Base-by-base conservation (phyloP, 2,329 filamentous ascomycete species). In the Lachnellula willkommii region DNA sequence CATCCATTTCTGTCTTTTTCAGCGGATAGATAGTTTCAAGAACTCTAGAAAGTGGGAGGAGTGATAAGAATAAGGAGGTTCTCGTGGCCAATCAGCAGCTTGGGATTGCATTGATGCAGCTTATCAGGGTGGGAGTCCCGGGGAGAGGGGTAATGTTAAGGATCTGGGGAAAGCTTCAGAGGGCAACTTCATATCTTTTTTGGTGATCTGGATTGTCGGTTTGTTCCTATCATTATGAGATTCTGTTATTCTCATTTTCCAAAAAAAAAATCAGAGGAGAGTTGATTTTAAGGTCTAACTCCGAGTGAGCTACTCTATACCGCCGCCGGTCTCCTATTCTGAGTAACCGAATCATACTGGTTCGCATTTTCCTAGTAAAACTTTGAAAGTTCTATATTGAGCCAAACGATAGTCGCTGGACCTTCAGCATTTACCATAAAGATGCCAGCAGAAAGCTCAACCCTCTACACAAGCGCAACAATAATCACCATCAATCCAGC, bases 401-500 rank as follows among this genome's bases (percentile, higher is more conserved):
- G 28, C 4, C 3, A 4, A 4, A 12, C 9, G 9, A 11, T 32
- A 11, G 48, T 12, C 36, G 15, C 24, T 1, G n/a, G 7, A 35
- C 8, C 22, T 22, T 8, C 8, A 40, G 14, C 3, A 14, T 6
- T 5, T 22, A 28, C 28, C 47, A 17, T 49, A 39, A 57, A 52
- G 15, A 57, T 57, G 55, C 43, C 55, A 52, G 32, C 12, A 22
- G 39, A 48, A 46, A 53, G 32, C 12, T 55, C 52, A 36, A 58
- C 43, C 5, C 66, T 81, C 0, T 78, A 79, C 59, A 72, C 69
- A 1, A 69, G 79, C 60, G 77, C 74, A 8, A 80, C 77, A 2
- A 76, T 82, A 55, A 74, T 81, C 60, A 81, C 78, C 0, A 69
- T 81, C 60, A 77, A 80, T 61, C 49, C 68, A 28, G 59, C 61